Conservation (phyloP, 179 eudicot genomes). For the Vitellaria paradoxa region DNA sequence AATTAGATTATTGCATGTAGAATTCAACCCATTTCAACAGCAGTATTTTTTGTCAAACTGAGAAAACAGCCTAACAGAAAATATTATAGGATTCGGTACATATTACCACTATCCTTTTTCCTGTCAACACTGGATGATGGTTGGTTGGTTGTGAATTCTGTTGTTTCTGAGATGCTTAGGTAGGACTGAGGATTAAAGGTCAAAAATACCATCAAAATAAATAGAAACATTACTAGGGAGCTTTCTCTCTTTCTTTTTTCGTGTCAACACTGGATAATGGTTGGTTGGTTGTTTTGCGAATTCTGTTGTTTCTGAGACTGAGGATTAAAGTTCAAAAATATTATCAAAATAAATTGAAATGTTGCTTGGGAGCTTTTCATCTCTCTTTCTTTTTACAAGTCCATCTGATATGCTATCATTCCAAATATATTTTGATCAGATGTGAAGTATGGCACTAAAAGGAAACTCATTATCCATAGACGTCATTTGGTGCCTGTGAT, state of each 20-base stretch:
- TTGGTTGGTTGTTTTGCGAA: slow-evolving; percentile 12
- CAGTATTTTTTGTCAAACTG: too few relatives aligned
- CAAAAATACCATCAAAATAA: background rate
- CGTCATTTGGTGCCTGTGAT: too few relatives aligned
- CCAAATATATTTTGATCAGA: too few relatives aligned
- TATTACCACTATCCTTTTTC: background rate
- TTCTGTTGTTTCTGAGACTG: slow-evolving; percentile 2
- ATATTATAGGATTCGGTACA: too few relatives aligned
- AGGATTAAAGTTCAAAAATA: background rate
- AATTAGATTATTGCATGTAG: too few relatives aligned
- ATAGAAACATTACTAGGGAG: background rate
- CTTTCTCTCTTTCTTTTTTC: background rate
- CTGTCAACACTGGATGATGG: slow-evolving; percentile 11
- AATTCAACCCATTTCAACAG: too few relatives aligned
- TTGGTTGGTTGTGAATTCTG: slow-evolving; percentile 12
- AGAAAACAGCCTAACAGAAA: too few relatives aligned
- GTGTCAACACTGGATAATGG: slow-evolving; percentile 11
- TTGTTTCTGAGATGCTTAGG: background rate
- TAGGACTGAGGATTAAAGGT: background rate
- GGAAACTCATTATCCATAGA: too few relatives aligned
- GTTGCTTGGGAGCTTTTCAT: background rate
- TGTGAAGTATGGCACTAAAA: too few relatives aligned
- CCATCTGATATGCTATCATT: too few relatives aligned
- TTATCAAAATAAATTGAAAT: background rate
- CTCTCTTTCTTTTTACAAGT: too few relatives aligned